phyloP scores from a whole-genome alignment of 352 stramenopile species.

The Pythium rishiriense region DNA sequence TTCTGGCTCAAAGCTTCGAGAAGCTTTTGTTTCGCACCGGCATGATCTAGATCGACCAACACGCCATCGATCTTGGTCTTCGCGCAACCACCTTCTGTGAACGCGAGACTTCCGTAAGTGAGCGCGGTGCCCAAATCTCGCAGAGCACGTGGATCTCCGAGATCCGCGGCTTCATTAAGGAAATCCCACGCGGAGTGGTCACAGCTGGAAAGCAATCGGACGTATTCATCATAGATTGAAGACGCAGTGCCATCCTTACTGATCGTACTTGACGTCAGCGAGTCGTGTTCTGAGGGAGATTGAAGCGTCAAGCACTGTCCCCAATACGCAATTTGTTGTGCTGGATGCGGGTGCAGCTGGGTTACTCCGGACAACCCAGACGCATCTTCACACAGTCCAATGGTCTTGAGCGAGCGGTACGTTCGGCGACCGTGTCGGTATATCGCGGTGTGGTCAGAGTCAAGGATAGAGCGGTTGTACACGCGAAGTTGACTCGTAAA shows the following conservation, averaged over 20 bases:
- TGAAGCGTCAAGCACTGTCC: conserved; percentile 25
- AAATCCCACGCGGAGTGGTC: conserved; percentile 20
- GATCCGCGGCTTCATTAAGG: conserved; percentile 19
- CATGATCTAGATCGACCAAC: conserved; percentile 1
- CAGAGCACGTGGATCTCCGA: conserved; percentile 13
- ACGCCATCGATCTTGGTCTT: conserved; percentile 10
- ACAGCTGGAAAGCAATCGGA: conserved; percentile 1
- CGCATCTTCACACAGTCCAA: not conserved
- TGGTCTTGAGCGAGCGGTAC: not conserved
- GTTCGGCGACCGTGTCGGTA: conserved; percentile 19
- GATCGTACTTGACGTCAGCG: no score
- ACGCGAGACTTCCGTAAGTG: conserved; percentile 16
- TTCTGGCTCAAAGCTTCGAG: not conserved
- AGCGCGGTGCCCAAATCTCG: conserved; percentile 15
- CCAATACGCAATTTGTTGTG: conserved; percentile 44
- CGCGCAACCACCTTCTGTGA: conserved; percentile 6
- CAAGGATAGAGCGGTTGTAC: conserved; percentile 34
- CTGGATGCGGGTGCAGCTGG: not conserved
- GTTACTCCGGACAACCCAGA: no score
- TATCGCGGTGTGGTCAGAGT: conserved; percentile 28
- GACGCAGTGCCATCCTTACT: not conserved
- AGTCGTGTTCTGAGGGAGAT: no score
- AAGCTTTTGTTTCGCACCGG: not conserved
- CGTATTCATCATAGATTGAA: conserved; percentile 11
- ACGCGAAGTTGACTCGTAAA: conserved; percentile 64